Evolutionary conservation across 441 rosid species (phyloP), one percentile per base, ranked within the genome.

Genomic region (Gossypium aridum): DNA sequence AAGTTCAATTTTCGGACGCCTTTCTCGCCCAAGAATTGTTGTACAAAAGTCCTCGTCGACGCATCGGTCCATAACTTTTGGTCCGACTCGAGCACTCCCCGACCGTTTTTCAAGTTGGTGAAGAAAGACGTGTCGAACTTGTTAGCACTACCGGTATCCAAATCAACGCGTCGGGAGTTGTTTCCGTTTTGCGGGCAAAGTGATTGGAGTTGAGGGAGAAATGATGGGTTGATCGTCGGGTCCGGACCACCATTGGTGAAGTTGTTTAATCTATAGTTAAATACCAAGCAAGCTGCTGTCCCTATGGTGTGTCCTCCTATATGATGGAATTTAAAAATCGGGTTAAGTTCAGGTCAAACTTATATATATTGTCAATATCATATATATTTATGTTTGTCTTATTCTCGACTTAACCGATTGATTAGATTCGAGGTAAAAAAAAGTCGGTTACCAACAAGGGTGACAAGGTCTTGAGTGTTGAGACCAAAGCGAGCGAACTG

Each of bases 401-500:
- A 34, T 34, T 34, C 39, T 34, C 2, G 39, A 34, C 7, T 34
- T 34, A 34, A 34, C 2, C 2, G 0, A 34, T 6, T 6, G 1
- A 34, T 34, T 34, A 34, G 8, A 34, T 34, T 34, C 8, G 39
- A 34, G 39, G 7, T 34, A 34, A 34, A 34, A 53, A 34, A 53
- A 4, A 53, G 2, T 53, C 10, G 67, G 77, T 75, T 64, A 81
- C 88, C 90, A 19, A 78, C 82, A 56, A 87, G 89, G 19, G 82
- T 31, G 2, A 87, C 89, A 23, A 85, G 87, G 54, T 87, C 89
- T 31, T 75, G 81, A 37, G 80, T 43, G 76, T 68, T 73, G 17
- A 92, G 90, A 19, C 87, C 84, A 5, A 83, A 12, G 22, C 19
- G 80, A 0, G 80, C 66, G 53, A 91, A 92, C 79, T 91, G 87